A percentile compares a stretch with the other conserved stretches of the same genome.
phyloP scores from a whole-genome alignment of 129 eudicot species.

The Ambrosia artemisiifolia region DNA sequence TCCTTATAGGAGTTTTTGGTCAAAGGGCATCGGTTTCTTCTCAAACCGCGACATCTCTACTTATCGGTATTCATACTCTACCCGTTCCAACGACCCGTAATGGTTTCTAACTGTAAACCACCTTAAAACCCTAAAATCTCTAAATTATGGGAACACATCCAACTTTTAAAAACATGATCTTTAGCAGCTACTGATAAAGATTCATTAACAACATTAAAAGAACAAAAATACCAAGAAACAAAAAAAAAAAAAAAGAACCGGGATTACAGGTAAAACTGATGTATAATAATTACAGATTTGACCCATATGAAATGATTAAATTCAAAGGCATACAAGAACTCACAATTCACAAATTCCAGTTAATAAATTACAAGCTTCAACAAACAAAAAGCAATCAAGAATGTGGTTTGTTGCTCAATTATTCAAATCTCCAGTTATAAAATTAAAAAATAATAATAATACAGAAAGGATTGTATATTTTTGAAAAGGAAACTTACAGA shows the following conservation, averaged over 20 bases:
- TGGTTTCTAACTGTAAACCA: background rate
- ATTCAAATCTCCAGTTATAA: background rate
- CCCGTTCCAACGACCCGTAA: background rate
- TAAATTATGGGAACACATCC: background rate
- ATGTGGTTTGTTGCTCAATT: conserved; percentile 1
- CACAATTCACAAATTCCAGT: conserved; percentile 17
- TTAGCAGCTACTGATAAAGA: background rate
- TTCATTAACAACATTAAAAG: background rate
- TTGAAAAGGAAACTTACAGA: conserved; percentile 36
- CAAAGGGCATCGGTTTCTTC: background rate
- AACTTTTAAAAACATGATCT: background rate
- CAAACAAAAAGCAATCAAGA: too few species aligned
- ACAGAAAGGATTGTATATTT: background rate
- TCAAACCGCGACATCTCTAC: background rate
- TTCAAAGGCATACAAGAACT: conserved; percentile 5
- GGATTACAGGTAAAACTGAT: background rate
- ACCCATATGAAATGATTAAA: conserved; percentile 8
- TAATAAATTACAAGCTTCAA: conserved; percentile 8
- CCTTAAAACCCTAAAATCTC: conserved; percentile 7
- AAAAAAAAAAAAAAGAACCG: background rate
- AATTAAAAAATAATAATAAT: background rate
- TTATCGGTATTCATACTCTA: background rate
- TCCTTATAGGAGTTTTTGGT: background rate
- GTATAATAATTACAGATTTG: background rate
- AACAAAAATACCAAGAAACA: conserved; percentile 7